Conservation (phyloP, 1,284 basidiomycete genomes). For the Cutaneotrichosporon sp. region DNA sequence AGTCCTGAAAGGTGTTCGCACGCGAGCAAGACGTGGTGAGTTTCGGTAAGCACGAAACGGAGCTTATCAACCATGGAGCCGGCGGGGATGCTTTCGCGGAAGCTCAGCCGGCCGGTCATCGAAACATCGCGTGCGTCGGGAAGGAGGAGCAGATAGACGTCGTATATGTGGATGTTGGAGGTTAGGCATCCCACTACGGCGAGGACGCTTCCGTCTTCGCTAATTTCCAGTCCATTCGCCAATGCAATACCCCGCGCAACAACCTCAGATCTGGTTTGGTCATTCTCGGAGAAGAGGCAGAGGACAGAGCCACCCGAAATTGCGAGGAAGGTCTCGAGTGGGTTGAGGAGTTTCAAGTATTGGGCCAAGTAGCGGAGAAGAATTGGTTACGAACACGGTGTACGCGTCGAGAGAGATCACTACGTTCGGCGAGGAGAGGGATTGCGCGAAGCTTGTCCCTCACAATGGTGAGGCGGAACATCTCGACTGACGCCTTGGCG, state of each 20-base stretch:
- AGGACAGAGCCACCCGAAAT: constrained; percentile 7
- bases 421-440: constrained; percentile 11
- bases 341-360: constrained; percentile 2
- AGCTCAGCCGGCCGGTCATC: background rate
- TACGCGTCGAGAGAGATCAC: constrained; percentile 16
- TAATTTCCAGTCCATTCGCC: constrained; percentile 14
- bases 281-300: background rate
- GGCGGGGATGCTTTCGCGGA: constrained; percentile 19
- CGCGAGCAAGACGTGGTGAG: constrained; percentile 16
- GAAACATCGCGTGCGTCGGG: background rate
- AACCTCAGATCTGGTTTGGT: background rate
- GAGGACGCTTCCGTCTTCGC: constrained; percentile 12
- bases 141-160: constrained; percentile 9
- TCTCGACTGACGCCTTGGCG: constrained; percentile 11
- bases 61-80: constrained; percentile 18
- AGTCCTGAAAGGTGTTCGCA: constrained; percentile 13
- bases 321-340: constrained; percentile 11
- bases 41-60: constrained; percentile 4
- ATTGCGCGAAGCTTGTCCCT: background rate
- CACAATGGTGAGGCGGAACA: constrained; percentile 6
- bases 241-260: constrained; percentile 1
- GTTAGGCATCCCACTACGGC: constrained; percentile 7
- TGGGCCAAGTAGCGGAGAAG: constrained; percentile 1
- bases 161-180: constrained; percentile 18
- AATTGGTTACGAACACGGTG: constrained; percentile 20